These are phyloP conservation scores for Ceratocystis cacaofunesta DNA, from an alignment of 2,329 filamentous ascomycete species.

Conservation along the genomic window DNA sequence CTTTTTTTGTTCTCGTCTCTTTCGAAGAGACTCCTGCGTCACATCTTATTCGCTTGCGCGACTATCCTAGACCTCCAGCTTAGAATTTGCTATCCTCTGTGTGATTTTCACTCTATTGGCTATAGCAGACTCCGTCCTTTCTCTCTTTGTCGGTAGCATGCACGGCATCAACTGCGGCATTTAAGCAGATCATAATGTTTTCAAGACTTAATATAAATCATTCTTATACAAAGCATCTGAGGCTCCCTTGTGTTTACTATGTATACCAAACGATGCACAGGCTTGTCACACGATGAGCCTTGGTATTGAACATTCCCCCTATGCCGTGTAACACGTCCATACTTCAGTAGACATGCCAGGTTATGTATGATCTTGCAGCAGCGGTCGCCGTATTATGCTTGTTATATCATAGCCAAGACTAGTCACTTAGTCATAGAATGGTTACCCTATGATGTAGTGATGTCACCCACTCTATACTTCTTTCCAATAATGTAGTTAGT, in stretches of 20 bases:
- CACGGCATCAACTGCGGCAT: neutral
- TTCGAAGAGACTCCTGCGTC: neutral
- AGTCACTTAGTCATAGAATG: too few relatives aligned
- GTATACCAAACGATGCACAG: neutral
- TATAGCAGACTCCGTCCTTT: neutral
- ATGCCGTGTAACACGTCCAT: neutral
- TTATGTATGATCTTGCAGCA: too few relatives aligned
- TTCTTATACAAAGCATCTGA: neutral
- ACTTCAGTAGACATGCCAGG: too few relatives aligned
- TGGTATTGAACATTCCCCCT: neutral
- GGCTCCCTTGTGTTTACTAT: neutral
- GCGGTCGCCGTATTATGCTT: too few relatives aligned
- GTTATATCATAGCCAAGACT: too few relatives aligned
- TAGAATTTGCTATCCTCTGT: too few relatives aligned
- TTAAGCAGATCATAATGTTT: neutral
- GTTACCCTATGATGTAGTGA: too few relatives aligned
- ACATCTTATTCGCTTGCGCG: neutral
- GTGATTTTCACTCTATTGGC: neutral
- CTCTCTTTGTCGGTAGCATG: neutral
- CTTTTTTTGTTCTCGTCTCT: neutral
- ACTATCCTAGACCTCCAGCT: neutral
- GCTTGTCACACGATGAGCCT: neutral
- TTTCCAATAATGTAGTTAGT: too few relatives aligned
- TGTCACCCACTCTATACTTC: too few relatives aligned
- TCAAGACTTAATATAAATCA: slow-evolving; percentile 5